Evolutionary conservation across 306 rosid species (phyloP).

Genomic region (Lathyrus oleraceus): DNA sequence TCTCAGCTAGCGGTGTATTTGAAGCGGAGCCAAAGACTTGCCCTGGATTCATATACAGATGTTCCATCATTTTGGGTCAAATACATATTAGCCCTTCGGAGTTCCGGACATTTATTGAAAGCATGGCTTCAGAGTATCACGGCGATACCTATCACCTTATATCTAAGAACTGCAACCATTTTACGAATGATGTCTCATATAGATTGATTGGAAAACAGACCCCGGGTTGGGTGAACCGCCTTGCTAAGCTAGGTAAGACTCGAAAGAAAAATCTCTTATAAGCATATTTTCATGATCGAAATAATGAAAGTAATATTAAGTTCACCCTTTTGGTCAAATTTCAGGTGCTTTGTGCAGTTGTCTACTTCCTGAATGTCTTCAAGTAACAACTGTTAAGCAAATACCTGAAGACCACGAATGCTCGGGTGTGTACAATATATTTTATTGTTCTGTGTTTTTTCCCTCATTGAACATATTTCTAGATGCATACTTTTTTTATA

Average conservation of each 20-base stretch:
- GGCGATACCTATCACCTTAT: conserved; percentile 97
- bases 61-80: conserved; percentile 71
- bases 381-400: conserved; percentile 76
- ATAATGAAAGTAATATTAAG: conserved; percentile 19
- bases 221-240: conserved; percentile 99
- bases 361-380: conserved; percentile 93
- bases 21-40: conserved; percentile 91
- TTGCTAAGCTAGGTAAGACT: conserved; percentile 80
- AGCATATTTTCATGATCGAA: conserved; percentile 5
- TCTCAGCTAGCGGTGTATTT: conserved; percentile 91
- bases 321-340: conserved; percentile 35
- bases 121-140: conserved; percentile 76
- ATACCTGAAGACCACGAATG: conserved; percentile 71
- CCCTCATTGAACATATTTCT: conserved; percentile 2
- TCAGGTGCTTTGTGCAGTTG: conserved; percentile 92
- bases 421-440: conserved; percentile 60
- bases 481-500: conserved; percentile 1
- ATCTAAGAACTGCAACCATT: conserved; percentile 95
- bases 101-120: conserved; percentile 70
- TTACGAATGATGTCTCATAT: conserved; percentile 69
- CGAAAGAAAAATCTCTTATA: conserved; percentile 17
- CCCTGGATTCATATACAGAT: conserved; percentile 82
- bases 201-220: conserved; percentile 71
- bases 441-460: background rate
- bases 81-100: conserved; percentile 55